Evolutionary conservation across 495 filamentous ascomycete genomes (phyloP), one percentile per base, ranked within the genome.

Genomic region (Penicillium nucicola): DNA sequence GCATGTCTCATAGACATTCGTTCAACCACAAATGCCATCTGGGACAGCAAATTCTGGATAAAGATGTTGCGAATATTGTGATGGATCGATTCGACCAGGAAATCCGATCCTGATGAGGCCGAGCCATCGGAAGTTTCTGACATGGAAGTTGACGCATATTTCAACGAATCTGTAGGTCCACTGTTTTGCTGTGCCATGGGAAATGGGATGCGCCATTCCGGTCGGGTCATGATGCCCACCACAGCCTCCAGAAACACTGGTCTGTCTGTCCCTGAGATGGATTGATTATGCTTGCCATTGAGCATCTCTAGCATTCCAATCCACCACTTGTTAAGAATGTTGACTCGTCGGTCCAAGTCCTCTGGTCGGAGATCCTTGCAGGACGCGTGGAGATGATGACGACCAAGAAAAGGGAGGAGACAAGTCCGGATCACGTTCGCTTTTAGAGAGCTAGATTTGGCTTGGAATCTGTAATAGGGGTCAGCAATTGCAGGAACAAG

Each of bases 61-160:
- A 96, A 97, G 58, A 91, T 87, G 60, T 88, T 92, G 44, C 87
- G 83, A n/a, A 95, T 85, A 66, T 97, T 97, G 64, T 97, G 92
- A 58, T 90, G 85, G 12, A 95, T 87, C 5, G 92, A 95, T 58
- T 97, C 91, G 39, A 87, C 77, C 37, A 96, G 74, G 55, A 95
- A 92, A 48, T 89, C 84, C 6, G 89, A 92, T 14, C 79, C 77
- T 9, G 69, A 72, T 13, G 71, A 75, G 20, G 41, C 59, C 17
- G 64, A 67, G 9, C 52, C 65, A 34, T 74, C 71, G 8, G 71
- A 75, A 9, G 54, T 61, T 41, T 72, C 71, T 8, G 71, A 75
- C 0, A 71, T 64, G 10, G 71, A 75, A 14, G 68, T 70, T 15
- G 66, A 63, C 1, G 68, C 57, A 53, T 67, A 67, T 25, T 71